Percentiles rank a stretch among this genome's conserved stretches.
phyloP scores from a whole-genome alignment of 345 rosid genomes.

The Orychophragmus violaceus region DNA sequence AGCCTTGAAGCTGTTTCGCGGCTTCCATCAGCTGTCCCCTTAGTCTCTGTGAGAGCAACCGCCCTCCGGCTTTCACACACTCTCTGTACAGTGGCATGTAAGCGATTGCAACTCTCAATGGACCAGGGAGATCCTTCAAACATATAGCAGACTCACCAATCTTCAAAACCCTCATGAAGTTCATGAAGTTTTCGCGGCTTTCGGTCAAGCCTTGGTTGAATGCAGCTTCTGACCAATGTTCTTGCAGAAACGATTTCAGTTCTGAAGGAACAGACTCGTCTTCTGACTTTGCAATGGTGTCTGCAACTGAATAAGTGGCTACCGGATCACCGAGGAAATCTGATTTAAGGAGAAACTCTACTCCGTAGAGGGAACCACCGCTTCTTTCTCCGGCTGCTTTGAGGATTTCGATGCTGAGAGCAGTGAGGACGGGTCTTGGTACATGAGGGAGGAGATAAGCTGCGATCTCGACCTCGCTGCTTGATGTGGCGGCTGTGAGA shows the following conservation, averaged over 20 bases:
- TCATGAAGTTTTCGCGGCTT: conserved; percentile 63
- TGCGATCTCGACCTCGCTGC: conserved; percentile 78
- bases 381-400: conserved; percentile 96
- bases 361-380: conserved; percentile 86
- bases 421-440: conserved; percentile 78
- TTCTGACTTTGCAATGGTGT: conserved; percentile 80
- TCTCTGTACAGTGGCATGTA: conserved; percentile 85
- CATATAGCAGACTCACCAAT: conserved; percentile 66
- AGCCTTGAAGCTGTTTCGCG: conserved; percentile 63
- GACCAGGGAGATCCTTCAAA: conserved; percentile 66
- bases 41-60: conserved; percentile 60
- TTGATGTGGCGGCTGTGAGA: conserved; percentile 91
- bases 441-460: conserved; percentile 88
- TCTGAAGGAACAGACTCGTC: conserved; percentile 77
- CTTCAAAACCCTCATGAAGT: conserved; percentile 59
- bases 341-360: conserved; percentile 78
- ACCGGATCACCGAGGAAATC: conserved; percentile 80
- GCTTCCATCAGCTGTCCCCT: conserved; percentile 89
- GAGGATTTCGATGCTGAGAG: conserved; percentile 87
- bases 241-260: conserved; percentile 58
- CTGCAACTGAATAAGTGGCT: conserved; percentile 80
- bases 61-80: conserved; percentile 53
- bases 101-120: conserved; percentile 71
- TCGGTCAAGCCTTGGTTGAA: conserved; percentile 64
- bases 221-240: conserved; percentile 91